Evolutionary conservation across 768 basidiomycete genomes (phyloP).

Genomic region (Hypholoma sublateritium): DNA sequence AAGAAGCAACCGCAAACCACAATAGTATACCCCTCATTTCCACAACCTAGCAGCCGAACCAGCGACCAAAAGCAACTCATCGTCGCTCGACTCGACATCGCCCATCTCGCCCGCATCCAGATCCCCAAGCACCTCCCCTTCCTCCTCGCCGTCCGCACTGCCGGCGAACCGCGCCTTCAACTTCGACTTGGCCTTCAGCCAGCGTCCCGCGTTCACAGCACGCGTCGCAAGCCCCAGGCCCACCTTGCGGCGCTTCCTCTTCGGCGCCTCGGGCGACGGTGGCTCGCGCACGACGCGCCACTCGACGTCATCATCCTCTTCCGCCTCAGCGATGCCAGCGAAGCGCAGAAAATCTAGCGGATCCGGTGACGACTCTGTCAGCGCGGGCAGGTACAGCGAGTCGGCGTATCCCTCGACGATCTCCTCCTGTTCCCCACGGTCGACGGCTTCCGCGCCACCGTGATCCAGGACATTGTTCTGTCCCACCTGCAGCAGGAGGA

Average conservation of each 20-base stretch:
- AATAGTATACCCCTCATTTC: not conserved
- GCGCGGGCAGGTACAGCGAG: slow-evolving; percentile 18
- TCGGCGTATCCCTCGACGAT: slow-evolving; percentile 18
- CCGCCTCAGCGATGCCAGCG: slow-evolving; percentile 14
- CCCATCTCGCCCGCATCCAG: not conserved
- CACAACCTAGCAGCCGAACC: slow-evolving; percentile 8
- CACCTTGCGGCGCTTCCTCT: slow-evolving; percentile 8
- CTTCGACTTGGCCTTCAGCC: slow-evolving; percentile 11
- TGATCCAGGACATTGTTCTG: slow-evolving; percentile 13
- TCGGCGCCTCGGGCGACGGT: slow-evolving; percentile 32
- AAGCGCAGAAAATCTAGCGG: slow-evolving; percentile 24
- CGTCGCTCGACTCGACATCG: slow-evolving; percentile 20
- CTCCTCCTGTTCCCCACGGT: slow-evolving; percentile 25
- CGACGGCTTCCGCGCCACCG: slow-evolving; percentile 23
- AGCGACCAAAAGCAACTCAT: slow-evolving; percentile 22
- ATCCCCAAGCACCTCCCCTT: slow-evolving; percentile 10
- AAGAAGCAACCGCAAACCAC: not conserved
- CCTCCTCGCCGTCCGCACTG: slow-evolving; percentile 11
- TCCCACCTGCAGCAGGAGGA: not conserved
- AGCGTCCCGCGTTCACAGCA: slow-evolving; percentile 1
- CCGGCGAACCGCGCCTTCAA: slow-evolving; percentile 11
- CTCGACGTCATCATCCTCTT: slow-evolving; percentile 15
- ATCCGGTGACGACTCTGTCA: slow-evolving; percentile 22
- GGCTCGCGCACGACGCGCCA: slow-evolving; percentile 39
- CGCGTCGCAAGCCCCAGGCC: not conserved